These are phyloP conservation scores for Orbilia brochopaga DNA, from an alignment of 2,329 filamentous ascomycete genomes.

Conservation along the genomic window DNA sequence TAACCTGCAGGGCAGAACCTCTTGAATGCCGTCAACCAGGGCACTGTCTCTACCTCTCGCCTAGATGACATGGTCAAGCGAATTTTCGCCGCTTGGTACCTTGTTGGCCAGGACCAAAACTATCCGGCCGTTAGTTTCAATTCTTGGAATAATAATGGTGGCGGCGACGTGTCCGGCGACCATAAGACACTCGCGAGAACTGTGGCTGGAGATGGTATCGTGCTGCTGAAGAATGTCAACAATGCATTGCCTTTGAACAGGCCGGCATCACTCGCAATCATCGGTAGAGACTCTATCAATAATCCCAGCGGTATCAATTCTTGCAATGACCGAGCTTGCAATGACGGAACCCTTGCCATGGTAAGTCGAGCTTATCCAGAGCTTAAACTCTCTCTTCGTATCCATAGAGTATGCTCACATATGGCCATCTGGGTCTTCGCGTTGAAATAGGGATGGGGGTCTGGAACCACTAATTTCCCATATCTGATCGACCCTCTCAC, in stretches of 20 bases:
- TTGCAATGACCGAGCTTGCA: slow-evolving; percentile 71
- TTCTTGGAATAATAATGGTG: slow-evolving; percentile 82
- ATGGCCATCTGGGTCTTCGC: slow-evolving; percentile 57
- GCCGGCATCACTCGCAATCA: slow-evolving; percentile 75
- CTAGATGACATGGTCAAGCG: slow-evolving; percentile 91
- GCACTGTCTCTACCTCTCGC: slow-evolving; percentile 83
- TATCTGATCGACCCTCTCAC: slow-evolving; percentile 73
- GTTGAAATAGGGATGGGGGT: slow-evolving; percentile 79
- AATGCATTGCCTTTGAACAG: slow-evolving; percentile 77
- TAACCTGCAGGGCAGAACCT: slow-evolving; percentile 68
- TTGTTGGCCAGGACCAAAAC: slow-evolving; percentile 66
- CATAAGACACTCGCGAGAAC: slow-evolving; percentile 75
- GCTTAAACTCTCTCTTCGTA: background rate
- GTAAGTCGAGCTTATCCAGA: slow-evolving; percentile 57
- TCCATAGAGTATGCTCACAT: slow-evolving; percentile 52
- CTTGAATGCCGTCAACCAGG: slow-evolving; percentile 85
- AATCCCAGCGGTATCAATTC: slow-evolving; percentile 79
- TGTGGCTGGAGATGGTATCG: slow-evolving; percentile 78
- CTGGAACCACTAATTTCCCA: slow-evolving; percentile 74
- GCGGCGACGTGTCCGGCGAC: slow-evolving; percentile 71
- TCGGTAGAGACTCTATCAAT: slow-evolving; percentile 82
- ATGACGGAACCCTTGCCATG: slow-evolving; percentile 66
- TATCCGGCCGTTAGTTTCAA: slow-evolving; percentile 74
- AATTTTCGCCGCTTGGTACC: slow-evolving; percentile 73
- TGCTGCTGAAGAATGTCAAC: slow-evolving; percentile 82